These are phyloP conservation scores for Ampelomyces quisqualis DNA, from an alignment of 2,329 filamentous ascomycete species.

Conservation along the genomic window DNA sequence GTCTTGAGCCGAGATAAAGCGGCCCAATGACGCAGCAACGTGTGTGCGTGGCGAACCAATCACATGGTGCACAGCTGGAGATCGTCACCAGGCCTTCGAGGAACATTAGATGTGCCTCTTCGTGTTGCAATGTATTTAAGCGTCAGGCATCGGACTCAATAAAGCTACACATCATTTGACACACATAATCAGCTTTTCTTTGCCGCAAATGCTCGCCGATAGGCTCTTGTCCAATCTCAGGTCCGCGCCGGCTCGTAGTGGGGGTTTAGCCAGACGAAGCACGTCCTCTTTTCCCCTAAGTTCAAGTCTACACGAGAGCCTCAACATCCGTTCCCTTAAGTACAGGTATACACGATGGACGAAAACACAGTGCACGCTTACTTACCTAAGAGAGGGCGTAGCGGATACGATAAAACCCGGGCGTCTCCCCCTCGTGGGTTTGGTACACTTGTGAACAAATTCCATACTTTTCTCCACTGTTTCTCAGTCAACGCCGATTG, in stretches of 20 bases:
- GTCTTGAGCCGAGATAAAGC: constrained; percentile 5
- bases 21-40: neutral
- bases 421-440: constrained; percentile 12
- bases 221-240: constrained; percentile 23
- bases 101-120: neutral
- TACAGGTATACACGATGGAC: constrained; percentile 34
- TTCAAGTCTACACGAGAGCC: constrained; percentile 24
- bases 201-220: neutral
- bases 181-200: neutral
- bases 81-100: constrained; percentile 1
- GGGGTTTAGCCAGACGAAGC: constrained; percentile 28
- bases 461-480: neutral
- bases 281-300: constrained; percentile 36
- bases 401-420: constrained; percentile 33
- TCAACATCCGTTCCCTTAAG: constrained; percentile 34
- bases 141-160: neutral
- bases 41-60: constrained; percentile 1
- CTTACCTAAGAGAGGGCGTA: constrained; percentile 41
- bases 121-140: neutral
- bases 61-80: neutral
- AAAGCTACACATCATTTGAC: neutral
- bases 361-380: constrained; percentile 24
- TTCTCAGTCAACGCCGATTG: neutral
- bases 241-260: constrained; percentile 30
- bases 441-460: neutral